Evolutionary conservation across 148 eudicot species (phyloP), one percentile per base, ranked within the genome.

Genomic region (Rhododendron williamsianum): DNA sequence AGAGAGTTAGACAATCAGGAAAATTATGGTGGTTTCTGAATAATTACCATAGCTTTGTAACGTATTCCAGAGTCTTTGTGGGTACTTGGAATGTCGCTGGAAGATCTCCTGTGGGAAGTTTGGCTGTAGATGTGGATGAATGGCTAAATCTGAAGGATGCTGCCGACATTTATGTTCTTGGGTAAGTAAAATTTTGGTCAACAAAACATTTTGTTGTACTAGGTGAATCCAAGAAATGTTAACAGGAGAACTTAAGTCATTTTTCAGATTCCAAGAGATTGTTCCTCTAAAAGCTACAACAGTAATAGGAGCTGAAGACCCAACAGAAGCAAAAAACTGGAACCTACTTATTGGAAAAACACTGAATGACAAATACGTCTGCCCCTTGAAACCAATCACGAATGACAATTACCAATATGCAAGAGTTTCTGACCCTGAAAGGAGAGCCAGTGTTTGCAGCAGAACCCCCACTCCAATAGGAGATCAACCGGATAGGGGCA

Each of bases 71-170:
- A 86, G 82, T 93, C 63, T 93, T 91, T 81, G 93, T 91, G 85
- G 95, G 93, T 69, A 93, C 92, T 43, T 93, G 95, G 95, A 93
- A 93, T 82, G 95, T 93, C 11, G 95, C 93, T 33, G 95, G 95
- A 86, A 90, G 90, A 88, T 87, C 95, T 49, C 95, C 95, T 0
- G 82, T 78, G 19, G 91, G 93, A 65, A 91, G 88, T 80, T 87
- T 93, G 87, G 92, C 91, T 48, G 91, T 82, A n/a, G 95, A 93
- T 82, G 89, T 93, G 83, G 93, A 91, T 58, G 93, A 93, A 63
- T 93, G 95, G 95, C 56, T 93, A 27, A 91, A 91, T 85, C 92
- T 89, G 27, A 90, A 88, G 83, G 92, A 91, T 11, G 89, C 90
- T 71, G 95, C 92, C 2, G 95, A 93, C 84, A 88, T 93, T 56